Evolutionary conservation across 2,329 filamentous ascomycete genomes (phyloP).

Genomic region (Xylaria digitata): DNA sequence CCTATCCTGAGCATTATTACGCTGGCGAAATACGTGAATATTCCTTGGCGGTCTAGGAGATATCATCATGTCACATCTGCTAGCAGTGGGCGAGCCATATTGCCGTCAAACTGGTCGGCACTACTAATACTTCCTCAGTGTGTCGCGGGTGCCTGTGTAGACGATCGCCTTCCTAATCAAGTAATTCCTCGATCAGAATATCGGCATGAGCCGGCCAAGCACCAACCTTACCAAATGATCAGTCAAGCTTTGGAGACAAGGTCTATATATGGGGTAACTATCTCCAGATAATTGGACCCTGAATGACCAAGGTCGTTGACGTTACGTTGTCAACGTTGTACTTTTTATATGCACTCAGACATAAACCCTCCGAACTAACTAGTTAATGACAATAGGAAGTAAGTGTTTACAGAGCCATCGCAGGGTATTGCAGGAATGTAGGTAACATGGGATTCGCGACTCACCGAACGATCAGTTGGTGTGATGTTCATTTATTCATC

Average conservation of each 20-base stretch:
- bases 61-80: constrained; percentile 44
- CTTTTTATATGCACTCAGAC: constrained; percentile 3
- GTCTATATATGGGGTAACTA: constrained; percentile 20
- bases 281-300: constrained; percentile 6
- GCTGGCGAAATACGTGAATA: constrained; percentile 36
- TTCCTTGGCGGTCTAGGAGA: constrained; percentile 26
- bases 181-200: constrained; percentile 35
- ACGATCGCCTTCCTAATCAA: constrained; percentile 45
- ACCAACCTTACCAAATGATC: constrained; percentile 36
- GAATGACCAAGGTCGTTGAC: constrained; percentile 27
- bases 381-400: neutral
- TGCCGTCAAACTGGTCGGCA: constrained; percentile 19
- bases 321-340: constrained; percentile 8
- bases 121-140: constrained; percentile 34
- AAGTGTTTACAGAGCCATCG: neutral
- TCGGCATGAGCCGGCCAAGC: constrained; percentile 27
- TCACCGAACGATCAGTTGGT: neutral
- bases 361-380: neutral
- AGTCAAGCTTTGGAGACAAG: constrained; percentile 24
- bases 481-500: constrained; percentile 25
- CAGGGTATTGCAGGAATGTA: neutral
- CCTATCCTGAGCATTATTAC: constrained; percentile 29
- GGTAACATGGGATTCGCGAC: neutral
- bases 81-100: constrained; percentile 30
- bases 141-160: constrained; percentile 41